phyloP scores from a whole-genome alignment of 345 rosid genomes.

The Aegle marmelos region DNA sequence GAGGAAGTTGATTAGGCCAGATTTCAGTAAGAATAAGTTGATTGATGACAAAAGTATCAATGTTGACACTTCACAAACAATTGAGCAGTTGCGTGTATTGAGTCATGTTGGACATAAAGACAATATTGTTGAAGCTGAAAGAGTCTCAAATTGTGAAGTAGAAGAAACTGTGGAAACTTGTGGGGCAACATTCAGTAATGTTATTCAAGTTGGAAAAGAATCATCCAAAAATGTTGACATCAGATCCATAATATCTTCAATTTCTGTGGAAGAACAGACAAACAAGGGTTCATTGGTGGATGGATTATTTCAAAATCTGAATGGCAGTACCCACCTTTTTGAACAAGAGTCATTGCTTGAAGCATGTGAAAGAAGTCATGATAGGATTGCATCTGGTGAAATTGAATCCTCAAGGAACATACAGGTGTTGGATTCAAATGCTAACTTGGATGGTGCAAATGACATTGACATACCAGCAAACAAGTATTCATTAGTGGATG shows the following conservation, averaged over 20 bases:
- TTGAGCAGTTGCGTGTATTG: neutral
- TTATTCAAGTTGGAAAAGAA: slow-evolving; percentile 8
- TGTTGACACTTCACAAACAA: neutral
- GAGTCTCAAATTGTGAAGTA: neutral
- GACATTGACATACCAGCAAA: no score
- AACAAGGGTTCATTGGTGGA: neutral
- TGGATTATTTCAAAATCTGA: neutral
- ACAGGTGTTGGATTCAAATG: neutral
- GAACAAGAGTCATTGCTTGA: slow-evolving; percentile 6
- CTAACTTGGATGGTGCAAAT: neutral
- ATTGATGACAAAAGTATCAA: slow-evolving; percentile 5
- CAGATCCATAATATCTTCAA: neutral
- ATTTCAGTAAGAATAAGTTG: slow-evolving; percentile 26
- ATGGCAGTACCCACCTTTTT: neutral
- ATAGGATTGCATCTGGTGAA: neutral
- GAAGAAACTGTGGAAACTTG: neutral
- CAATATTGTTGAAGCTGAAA: slow-evolving; percentile 10
- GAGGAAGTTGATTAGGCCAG: slow-evolving; percentile 58
- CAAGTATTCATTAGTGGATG: neutral
- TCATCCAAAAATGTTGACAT: neutral
- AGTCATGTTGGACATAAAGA: slow-evolving; percentile 2
- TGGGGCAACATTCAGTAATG: neutral
- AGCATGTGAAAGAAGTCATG: neutral
- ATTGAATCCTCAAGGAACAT: neutral
- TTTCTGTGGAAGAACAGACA: neutral